A percentile compares a stretch with the other conserved stretches of the same genome.
Evolutionary conservation across 352 stramenopile species (phyloP).

Genomic region (Phytopythium boreale): DNA sequence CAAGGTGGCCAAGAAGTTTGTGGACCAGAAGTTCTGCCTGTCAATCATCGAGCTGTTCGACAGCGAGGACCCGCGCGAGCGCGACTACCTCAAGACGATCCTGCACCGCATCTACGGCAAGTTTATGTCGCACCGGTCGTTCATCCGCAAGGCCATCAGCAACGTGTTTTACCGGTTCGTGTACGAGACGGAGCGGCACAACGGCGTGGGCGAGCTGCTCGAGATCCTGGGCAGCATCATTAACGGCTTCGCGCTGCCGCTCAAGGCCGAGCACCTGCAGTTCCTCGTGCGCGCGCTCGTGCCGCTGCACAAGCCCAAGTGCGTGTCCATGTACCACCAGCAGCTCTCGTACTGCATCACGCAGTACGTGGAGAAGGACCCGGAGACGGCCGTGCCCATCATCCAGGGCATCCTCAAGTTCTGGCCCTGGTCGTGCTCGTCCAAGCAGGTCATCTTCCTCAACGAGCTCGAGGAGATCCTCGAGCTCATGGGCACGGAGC

Average conservation of each 20-base stretch:
- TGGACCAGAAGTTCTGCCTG: constrained; percentile 97
- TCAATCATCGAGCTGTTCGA: constrained; percentile 94
- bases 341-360: constrained; percentile 99
- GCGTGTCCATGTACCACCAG: constrained; percentile 97
- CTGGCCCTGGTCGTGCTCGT: constrained; percentile 94
- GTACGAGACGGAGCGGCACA: constrained; percentile 97
- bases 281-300: constrained; percentile 96
- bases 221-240: constrained; percentile 98
- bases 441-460: constrained; percentile 96
- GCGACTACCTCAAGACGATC: constrained; percentile 99
- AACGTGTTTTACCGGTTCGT: constrained; percentile 99
- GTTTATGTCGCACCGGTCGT: constrained; percentile 98
- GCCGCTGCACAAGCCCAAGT: constrained; percentile 98
- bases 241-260: constrained; percentile 99
- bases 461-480: constrained; percentile 99
- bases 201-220: constrained; percentile 96
- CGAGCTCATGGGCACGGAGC: constrained; percentile 90
- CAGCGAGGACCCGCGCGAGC: constrained; percentile 96
- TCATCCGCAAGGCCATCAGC: constrained; percentile 97
- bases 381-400: constrained; percentile 94
- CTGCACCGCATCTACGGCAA: constrained; percentile 99
- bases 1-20: constrained; percentile 97
- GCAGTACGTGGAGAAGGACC: constrained; percentile 99
- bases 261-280: constrained; percentile 97
- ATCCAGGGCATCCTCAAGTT: constrained; percentile 94